phyloP scores from a whole-genome alignment of 83 land plant genomes.

The Larix sibirica region DNA sequence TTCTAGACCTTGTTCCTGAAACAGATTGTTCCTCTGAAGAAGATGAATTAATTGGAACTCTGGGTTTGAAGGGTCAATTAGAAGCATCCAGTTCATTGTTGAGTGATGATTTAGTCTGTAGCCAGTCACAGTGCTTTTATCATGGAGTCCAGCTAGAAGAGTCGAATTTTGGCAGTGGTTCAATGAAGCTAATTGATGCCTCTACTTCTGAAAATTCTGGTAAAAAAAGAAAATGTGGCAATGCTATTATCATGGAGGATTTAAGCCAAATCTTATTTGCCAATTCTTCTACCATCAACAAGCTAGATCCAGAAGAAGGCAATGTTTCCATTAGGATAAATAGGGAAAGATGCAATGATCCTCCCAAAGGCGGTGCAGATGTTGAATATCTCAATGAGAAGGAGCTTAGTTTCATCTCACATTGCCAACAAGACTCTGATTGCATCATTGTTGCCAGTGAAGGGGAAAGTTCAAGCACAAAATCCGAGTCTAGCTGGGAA shows the following conservation, averaged over 20 bases:
- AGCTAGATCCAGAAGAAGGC: neutral
- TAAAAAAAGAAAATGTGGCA: neutral
- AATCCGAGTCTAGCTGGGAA: slow-evolving; percentile 11
- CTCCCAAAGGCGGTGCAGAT: neutral
- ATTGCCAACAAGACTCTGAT: neutral
- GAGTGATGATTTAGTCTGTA: neutral
- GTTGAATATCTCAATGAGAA: neutral
- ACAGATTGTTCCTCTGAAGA: slow-evolving; percentile 2
- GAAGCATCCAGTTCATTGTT: neutral
- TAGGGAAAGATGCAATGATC: neutral
- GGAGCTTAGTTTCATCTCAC: neutral
- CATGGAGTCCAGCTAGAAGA: neutral
- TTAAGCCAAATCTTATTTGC: neutral
- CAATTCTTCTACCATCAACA: neutral
- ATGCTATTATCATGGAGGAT: neutral
- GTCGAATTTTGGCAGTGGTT: neutral
- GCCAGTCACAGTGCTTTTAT: neutral
- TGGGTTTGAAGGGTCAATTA: neutral
- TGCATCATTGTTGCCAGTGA: neutral
- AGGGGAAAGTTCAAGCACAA: slow-evolving; percentile 14
- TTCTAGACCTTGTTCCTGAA: neutral
- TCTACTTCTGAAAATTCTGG: neutral
- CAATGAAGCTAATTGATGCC: neutral
- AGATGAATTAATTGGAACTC: neutral
- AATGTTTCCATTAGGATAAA: neutral